phyloP scores from a whole-genome alignment of 352 stramenopile genomes.

The Hyaloperonospora brassicae region DNA sequence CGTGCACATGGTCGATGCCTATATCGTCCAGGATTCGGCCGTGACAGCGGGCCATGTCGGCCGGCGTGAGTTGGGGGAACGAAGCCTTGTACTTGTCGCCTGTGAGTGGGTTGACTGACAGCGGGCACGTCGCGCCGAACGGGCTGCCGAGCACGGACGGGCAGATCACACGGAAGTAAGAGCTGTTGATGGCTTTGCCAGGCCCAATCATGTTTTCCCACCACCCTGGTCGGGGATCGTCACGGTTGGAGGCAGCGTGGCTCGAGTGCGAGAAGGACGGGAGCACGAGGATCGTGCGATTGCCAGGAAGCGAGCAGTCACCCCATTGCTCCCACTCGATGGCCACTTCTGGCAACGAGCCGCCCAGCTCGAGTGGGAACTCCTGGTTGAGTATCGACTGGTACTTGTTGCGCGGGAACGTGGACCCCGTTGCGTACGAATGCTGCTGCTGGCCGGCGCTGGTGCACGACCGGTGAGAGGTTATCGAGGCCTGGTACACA shows the following conservation, averaged over 20 bases:
- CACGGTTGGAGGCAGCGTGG: constrained; percentile 73
- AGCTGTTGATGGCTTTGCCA: constrained; percentile 82
- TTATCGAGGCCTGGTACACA: constrained; percentile 4
- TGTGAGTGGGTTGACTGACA: constrained; percentile 51
- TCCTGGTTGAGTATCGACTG: constrained; percentile 50
- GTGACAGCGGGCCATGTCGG: constrained; percentile 77
- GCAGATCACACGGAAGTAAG: constrained; percentile 83
- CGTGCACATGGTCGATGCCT: constrained; percentile 65
- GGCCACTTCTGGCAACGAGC: constrained; percentile 46
- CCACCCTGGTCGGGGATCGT: constrained; percentile 74
- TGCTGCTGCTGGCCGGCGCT: constrained; percentile 19
- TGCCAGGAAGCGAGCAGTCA: constrained; percentile 51
- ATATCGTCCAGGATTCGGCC: constrained; percentile 71
- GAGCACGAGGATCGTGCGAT: constrained; percentile 76
- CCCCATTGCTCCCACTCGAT: constrained; percentile 82
- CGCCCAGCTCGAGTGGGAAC: constrained; percentile 48
- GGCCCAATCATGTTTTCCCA: constrained; percentile 86
- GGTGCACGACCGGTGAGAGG: constrained; percentile 7
- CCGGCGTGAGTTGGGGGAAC: constrained; percentile 80
- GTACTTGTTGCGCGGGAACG: constrained; percentile 68
- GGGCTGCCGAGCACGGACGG: constrained; percentile 77
- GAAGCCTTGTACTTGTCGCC: constrained; percentile 53
- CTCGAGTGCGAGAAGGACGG: constrained; percentile 85
- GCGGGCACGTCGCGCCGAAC: constrained; percentile 74
- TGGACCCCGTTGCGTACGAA: constrained; percentile 33